These are phyloP conservation scores for Metschnikowia lochheadii DNA, from an alignment of 805 yeast species.

Conservation along the genomic window DNA sequence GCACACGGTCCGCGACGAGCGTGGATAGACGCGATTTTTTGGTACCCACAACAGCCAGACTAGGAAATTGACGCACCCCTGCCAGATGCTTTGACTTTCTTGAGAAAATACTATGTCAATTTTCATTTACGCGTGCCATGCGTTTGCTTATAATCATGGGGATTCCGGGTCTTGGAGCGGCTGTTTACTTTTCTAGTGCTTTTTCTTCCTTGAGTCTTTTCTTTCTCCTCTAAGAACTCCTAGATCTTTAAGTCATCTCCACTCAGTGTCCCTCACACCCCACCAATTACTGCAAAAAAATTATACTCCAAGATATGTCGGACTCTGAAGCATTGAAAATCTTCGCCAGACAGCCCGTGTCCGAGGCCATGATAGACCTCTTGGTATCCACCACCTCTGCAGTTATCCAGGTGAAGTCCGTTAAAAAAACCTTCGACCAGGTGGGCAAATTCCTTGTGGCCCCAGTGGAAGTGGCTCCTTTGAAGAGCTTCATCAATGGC, in stretches of 20 bases:
- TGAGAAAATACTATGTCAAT: neutral
- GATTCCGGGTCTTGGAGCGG: neutral
- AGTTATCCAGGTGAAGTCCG: slow-evolving; percentile 44
- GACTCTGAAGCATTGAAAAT: slow-evolving; percentile 46
- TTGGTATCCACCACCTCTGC: slow-evolving; percentile 57
- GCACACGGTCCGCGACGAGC: slow-evolving; percentile 2
- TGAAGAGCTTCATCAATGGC: slow-evolving; percentile 69
- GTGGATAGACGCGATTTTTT: slow-evolving; percentile 6
- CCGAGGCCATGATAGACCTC: slow-evolving; percentile 53
- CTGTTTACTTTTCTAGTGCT: slow-evolving; percentile 1
- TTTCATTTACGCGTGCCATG: slow-evolving; percentile 1
- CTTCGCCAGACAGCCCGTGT: slow-evolving; percentile 54
- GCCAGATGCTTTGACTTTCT: neutral
- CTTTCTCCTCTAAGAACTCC: neutral
- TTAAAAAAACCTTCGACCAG: slow-evolving; percentile 14
- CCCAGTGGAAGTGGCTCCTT: slow-evolving; percentile 24
- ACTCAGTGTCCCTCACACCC: neutral
- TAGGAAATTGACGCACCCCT: slow-evolving; percentile 3
- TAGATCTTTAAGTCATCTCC: neutral
- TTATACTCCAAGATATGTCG: slow-evolving; percentile 17
- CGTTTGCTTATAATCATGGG: neutral
- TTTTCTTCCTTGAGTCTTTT: neutral
- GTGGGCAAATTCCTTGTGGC: slow-evolving; percentile 20
- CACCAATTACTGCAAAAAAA: neutral
- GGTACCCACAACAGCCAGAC: neutral